These are phyloP conservation scores for Phytophthora cajani DNA, from an alignment of 352 stramenopile species.

Conservation along the genomic window DNA sequence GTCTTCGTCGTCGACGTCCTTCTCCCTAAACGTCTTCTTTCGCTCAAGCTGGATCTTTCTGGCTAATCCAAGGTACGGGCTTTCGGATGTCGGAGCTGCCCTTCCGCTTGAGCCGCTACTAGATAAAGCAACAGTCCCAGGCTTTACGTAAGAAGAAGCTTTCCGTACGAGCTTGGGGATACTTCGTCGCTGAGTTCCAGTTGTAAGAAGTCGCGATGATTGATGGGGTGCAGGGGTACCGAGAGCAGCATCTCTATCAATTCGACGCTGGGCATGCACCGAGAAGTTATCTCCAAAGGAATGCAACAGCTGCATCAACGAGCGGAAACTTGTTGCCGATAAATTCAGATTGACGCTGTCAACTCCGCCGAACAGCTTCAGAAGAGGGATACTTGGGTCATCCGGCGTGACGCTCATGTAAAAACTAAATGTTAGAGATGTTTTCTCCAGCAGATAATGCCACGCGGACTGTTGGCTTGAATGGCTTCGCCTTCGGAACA, in stretches of 20 bases:
- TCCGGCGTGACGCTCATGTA: conserved; percentile 80
- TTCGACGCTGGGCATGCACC: conserved; percentile 42
- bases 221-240: conserved; percentile 12
- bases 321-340: conserved; percentile 64
- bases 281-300: conserved; percentile 81
- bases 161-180: conserved; percentile 42
- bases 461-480: conserved; percentile 39
- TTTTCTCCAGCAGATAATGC: conserved; percentile 80
- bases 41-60: conserved; percentile 46
- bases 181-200: conserved; percentile 25
- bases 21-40: conserved; percentile 44
- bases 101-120: conserved; percentile 37
- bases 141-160: conserved; percentile 35
- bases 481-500: conserved; percentile 28
- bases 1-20: conserved; percentile 73
- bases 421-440: conserved; percentile 72
- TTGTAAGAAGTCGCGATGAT: conserved; percentile 4
- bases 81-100: conserved; percentile 25
- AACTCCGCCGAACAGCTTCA: conserved; percentile 79
- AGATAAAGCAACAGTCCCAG: conserved; percentile 27
- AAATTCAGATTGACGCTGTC: conserved; percentile 78
- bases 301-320: conserved; percentile 62
- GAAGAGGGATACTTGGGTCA: conserved; percentile 77
- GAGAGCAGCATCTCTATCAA: conserved; percentile 33
- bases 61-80: conserved; percentile 45